phyloP scores from a whole-genome alignment of 2,329 filamentous ascomycete species.

The Fusarium humuli region DNA sequence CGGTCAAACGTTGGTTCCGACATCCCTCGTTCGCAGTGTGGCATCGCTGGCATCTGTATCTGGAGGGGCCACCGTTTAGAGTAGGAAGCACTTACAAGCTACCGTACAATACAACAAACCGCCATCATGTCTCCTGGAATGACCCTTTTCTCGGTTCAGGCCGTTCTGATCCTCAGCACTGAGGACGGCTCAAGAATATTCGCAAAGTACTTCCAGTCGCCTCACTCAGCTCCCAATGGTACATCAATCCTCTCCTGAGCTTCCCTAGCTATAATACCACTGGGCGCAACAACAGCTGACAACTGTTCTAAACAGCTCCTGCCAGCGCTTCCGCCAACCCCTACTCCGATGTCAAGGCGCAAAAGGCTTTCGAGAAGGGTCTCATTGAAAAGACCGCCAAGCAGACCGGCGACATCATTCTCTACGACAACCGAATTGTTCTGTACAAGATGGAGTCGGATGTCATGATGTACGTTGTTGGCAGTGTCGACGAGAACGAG shows the following conservation, averaged over 20 bases:
- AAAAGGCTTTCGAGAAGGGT: conserved; percentile 97
- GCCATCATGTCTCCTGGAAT: conserved; percentile 76
- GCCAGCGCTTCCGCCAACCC: conserved; percentile 73
- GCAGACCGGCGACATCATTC: conserved; percentile 93
- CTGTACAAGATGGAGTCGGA: conserved; percentile 99
- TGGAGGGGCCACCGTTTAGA: conserved; percentile 48
- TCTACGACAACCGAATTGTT: conserved; percentile 96
- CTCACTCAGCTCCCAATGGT: conserved; percentile 60
- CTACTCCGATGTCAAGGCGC: conserved; percentile 89
- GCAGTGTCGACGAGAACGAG: conserved; percentile 93
- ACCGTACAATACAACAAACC: conserved; percentile 33
- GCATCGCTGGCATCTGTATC: conserved; percentile 48
- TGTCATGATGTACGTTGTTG: conserved; percentile 95
- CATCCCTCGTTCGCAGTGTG: conserved; percentile 32
- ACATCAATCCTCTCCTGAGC: conserved; percentile 39
- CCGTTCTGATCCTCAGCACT: conserved; percentile 80
- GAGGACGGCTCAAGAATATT: conserved; percentile 94
- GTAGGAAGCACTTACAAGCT: conserved; percentile 33
- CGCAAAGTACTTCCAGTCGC: conserved; percentile 87
- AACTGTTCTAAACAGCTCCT: conserved; percentile 43
- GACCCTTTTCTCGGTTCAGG: conserved; percentile 81
- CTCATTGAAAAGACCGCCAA: conserved; percentile 96
- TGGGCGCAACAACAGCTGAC: conserved; percentile 46
- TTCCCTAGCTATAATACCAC: conserved; percentile 26
- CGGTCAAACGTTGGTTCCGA: conserved; percentile 52